Base-by-base conservation (phyloP, 352 stramenopile species). In the Phytophthora pini region DNA sequence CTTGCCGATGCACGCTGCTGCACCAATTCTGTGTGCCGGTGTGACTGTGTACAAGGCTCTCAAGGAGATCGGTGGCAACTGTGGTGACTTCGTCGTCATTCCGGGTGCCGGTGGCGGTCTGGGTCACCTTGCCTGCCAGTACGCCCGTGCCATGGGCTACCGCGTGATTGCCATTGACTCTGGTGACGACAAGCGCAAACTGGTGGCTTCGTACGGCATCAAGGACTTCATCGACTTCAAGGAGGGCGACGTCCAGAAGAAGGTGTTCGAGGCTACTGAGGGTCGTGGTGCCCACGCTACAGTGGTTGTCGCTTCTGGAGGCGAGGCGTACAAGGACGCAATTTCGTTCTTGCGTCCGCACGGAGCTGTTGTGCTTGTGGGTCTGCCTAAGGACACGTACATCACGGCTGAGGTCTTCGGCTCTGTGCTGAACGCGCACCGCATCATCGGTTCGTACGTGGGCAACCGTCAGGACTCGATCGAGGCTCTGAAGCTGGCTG, bases 1-100 rank as follows among this genome's bases (percentile, higher is more conserved):
- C n/a, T n/a, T n/a, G n/a, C n/a, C n/a, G n/a, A 65, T 88, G 31
- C 56, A 74, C 22, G 70, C 58, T 1, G 81, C 80, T 2, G 87
- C 79, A 34, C 76, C 87, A 0, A 74, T 97, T 4, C 65, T 97
- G 26, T 97, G 91, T 61, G 88, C 89, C 8, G 91, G 91, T 27
- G 83, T 97, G 47, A 97, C 91, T 0, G 82, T 82, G 4, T 97
- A 92, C 66, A 91, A 82, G 50, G 87, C 90, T 1, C 59, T 96
- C 38, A 84, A 81, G 63, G 71, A 87, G 41, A 88, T 77, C 27
- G n/a, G n/a, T n/a, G n/a, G n/a, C n/a, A n/a, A n/a, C n/a, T 57
- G 67, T 2, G 76, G 75, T 12, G 61, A 84, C 46, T 80, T 58
- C 2, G 68, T 96, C 0, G 87, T 69, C 15, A 75, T 96, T 20